A percentile compares a stretch with the other conserved stretches of the same genome.
Conservation (phyloP, 1,284 basidiomycete species). For the Schizophyllum amplum region DNA sequence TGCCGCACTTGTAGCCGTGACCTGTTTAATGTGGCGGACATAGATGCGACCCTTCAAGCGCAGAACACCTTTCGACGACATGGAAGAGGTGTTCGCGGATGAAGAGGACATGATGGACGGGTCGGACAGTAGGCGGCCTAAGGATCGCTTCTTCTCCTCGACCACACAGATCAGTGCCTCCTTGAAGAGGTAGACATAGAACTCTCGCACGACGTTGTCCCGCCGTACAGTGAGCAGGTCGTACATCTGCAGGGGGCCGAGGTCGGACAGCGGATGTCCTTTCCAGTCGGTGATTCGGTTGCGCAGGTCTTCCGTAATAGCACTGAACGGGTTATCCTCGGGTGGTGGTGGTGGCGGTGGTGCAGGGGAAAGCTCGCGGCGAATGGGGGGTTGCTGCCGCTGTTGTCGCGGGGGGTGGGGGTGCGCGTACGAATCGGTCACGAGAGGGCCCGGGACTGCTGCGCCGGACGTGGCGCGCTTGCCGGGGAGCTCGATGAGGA, state of each 20-base stretch:
- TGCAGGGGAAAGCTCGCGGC: conserved; percentile 13
- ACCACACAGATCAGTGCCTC: conserved; percentile 95
- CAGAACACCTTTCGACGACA: conserved; percentile 66
- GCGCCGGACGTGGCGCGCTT: conserved; percentile 40
- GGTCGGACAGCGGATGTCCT: conserved; percentile 77
- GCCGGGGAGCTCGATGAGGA: conserved; percentile 81
- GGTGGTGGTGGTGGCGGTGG: conserved; percentile 5
- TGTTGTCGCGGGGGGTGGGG: conserved; percentile 20
- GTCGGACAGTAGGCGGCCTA: conserved; percentile 62
- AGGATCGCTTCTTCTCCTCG: conserved; percentile 83
- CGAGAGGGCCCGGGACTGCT: conserved; percentile 52
- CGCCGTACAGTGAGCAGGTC: conserved; percentile 85
- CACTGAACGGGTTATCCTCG: conserved; percentile 64
- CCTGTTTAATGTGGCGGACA: conserved; percentile 84
- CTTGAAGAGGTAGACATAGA: conserved; percentile 93
- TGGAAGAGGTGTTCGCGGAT: conserved; percentile 32
- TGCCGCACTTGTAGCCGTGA: conserved; percentile 69
- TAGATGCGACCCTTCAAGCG: conserved; percentile 93
- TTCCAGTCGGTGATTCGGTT: conserved; percentile 92
- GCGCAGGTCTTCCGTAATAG: conserved; percentile 82
- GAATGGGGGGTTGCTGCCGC: conserved; percentile 15
- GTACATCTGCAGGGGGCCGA: conserved; percentile 86
- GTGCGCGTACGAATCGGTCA: conserved; percentile 35
- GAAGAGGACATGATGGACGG: conserved; percentile 42
- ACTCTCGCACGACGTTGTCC: conserved; percentile 81